Evolutionary conservation across 257 asterid genomes (phyloP).

Genomic region (Gentiana macrophylla): DNA sequence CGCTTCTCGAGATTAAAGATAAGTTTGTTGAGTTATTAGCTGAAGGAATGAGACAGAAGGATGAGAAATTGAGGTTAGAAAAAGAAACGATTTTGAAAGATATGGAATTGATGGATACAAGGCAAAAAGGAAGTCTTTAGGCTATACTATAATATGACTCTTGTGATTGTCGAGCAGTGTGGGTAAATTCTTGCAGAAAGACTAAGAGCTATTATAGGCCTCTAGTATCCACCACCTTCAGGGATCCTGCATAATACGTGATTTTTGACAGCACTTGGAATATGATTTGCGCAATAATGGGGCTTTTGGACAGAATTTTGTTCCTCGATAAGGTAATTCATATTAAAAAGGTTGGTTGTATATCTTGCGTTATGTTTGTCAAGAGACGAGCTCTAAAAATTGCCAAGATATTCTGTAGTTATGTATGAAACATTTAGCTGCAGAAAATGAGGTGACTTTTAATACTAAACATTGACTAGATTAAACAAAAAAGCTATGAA

Average conservation of each 20-base stretch:
- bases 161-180: background rate
- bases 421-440: no score
- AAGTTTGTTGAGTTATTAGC: slow-evolving; percentile 61
- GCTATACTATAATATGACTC: background rate
- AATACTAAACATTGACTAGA: no score
- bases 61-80: slow-evolving; percentile 35
- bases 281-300: background rate
- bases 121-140: background rate
- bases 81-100: slow-evolving; percentile 34
- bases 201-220: background rate
- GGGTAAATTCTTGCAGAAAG: background rate
- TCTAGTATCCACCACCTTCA: background rate
- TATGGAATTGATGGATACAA: slow-evolving; percentile 29
- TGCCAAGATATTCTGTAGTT: slow-evolving; percentile 11
- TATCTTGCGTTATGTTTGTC: background rate
- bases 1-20: slow-evolving; percentile 44
- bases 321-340: background rate
- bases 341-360: no score
- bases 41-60: slow-evolving; percentile 46
- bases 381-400: background rate
- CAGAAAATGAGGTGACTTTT: no score
- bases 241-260: background rate
- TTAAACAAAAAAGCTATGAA: no score
- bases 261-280: background rate
- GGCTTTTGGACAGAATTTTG: background rate